phyloP scores from a whole-genome alignment of 495 filamentous ascomycete genomes.

The Aspergillus sparsus region DNA sequence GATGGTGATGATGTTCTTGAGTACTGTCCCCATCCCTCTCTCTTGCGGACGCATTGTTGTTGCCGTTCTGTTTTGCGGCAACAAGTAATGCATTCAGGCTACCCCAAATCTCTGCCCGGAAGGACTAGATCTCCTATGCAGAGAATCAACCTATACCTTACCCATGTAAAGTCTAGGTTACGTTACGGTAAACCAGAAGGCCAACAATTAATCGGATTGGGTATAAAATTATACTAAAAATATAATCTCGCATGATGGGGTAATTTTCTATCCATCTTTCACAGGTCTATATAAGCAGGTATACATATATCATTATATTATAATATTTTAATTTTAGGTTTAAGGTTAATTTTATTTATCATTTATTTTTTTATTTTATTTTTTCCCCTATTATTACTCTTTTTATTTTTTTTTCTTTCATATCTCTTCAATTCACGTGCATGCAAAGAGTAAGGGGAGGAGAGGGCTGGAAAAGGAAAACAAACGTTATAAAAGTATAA shows the following conservation, averaged over 20 bases:
- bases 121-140: conserved; percentile 46
- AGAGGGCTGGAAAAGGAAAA: conserved; percentile 2
- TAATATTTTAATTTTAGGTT: not conserved
- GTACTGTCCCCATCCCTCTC: no score
- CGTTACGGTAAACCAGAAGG: conserved; percentile 47
- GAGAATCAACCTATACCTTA: conserved; percentile 58
- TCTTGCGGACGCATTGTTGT: conserved; percentile 19
- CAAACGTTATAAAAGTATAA: conserved; percentile 56
- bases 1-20: no score
- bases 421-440: not conserved
- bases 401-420: not conserved
- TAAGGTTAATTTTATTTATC: not conserved
- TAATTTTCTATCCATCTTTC: conserved; percentile 61
- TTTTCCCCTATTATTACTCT: not conserved
- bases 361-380: not conserved
- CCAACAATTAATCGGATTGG: conserved; percentile 57
- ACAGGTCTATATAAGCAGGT: conserved; percentile 15
- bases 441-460: not conserved
- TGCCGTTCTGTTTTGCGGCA: conserved; percentile 18
- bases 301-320: not conserved
- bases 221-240: conserved; percentile 51
- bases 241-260: conserved; percentile 58
- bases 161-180: conserved; percentile 44
- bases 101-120: conserved; percentile 56
- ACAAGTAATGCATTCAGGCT: conserved; percentile 43